A percentile compares a stretch with the other conserved stretches of the same genome.
Conservation (phyloP, 1,284 basidiomycete genomes). For the Hymenochaete sp. region DNA sequence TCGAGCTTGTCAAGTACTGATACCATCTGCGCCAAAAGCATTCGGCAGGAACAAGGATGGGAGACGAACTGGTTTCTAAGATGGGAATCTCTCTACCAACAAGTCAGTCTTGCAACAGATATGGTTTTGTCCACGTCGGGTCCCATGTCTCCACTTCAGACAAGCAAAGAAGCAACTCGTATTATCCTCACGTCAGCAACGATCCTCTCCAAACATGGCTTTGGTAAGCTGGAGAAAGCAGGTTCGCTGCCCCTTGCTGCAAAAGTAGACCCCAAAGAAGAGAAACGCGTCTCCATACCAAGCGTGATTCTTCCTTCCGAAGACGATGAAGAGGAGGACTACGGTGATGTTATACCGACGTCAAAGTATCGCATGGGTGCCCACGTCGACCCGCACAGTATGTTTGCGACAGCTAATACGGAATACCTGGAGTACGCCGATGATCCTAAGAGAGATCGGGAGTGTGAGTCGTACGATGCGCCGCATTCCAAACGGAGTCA, state of each 20-base stretch:
- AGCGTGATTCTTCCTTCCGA: constrained; percentile 2
- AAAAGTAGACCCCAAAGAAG: background rate
- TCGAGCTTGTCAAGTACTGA: no score
- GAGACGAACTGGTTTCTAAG: constrained; percentile 15
- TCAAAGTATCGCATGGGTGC: constrained; percentile 12
- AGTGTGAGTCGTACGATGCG: no score
- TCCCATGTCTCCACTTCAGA: background rate
- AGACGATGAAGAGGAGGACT: constrained; percentile 14
- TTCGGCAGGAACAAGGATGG: constrained; percentile 3
- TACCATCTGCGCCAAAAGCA: background rate
- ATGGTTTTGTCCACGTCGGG: constrained; percentile 1
- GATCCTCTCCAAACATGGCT: no score
- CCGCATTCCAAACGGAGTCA: no score
- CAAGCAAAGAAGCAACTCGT: constrained; percentile 8
- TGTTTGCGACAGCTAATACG: constrained; percentile 14
- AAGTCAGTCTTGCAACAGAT: constrained; percentile 13
- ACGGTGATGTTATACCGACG: constrained; percentile 9
- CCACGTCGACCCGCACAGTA: constrained; percentile 12
- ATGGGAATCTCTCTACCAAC: constrained; percentile 16
- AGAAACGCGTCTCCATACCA: background rate
- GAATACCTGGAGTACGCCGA: constrained; percentile 2
- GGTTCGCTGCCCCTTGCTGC: no score
- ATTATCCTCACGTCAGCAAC: constrained; percentile 8
- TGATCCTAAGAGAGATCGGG: no score
- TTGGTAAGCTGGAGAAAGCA: no score